phyloP scores from a whole-genome alignment of 179 eudicot genomes.

The Silene coronaria region DNA sequence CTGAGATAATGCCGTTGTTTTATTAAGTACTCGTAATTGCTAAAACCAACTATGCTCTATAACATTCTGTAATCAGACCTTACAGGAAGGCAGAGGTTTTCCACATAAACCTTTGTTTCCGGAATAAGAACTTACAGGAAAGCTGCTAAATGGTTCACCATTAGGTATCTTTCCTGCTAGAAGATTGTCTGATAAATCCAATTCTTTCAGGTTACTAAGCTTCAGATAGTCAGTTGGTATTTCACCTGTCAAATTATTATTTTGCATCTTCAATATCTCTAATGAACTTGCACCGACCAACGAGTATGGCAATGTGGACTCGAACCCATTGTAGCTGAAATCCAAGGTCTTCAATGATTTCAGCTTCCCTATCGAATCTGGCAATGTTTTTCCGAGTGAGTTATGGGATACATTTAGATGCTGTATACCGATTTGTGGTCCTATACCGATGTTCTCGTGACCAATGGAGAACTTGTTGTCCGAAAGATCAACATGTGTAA shows the following conservation, averaged over 20 bases:
- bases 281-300: conserved; percentile 35
- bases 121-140: conserved; percentile 41
- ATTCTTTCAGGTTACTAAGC: conserved; percentile 36
- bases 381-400: conserved; percentile 29
- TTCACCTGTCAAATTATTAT: conserved; percentile 42
- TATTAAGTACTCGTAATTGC: not conserved
- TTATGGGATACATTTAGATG: conserved; percentile 41
- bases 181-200: conserved; percentile 50
- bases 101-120: conserved; percentile 58
- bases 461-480: conserved; percentile 42
- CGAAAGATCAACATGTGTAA: conserved; percentile 43
- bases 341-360: conserved; percentile 35
- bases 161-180: conserved; percentile 45
- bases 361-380: conserved; percentile 36
- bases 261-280: conserved; percentile 46
- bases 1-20: not conserved
- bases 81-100: conserved; percentile 50
- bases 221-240: conserved; percentile 39
- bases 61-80: conserved; percentile 6
- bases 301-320: conserved; percentile 34
- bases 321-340: conserved; percentile 44
- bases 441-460: conserved; percentile 37
- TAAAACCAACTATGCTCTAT: not conserved
- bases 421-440: conserved; percentile 24
- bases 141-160: conserved; percentile 46